These are phyloP conservation scores for Phytophthora cajani DNA, from an alignment of 352 stramenopile species.

Conservation along the genomic window DNA sequence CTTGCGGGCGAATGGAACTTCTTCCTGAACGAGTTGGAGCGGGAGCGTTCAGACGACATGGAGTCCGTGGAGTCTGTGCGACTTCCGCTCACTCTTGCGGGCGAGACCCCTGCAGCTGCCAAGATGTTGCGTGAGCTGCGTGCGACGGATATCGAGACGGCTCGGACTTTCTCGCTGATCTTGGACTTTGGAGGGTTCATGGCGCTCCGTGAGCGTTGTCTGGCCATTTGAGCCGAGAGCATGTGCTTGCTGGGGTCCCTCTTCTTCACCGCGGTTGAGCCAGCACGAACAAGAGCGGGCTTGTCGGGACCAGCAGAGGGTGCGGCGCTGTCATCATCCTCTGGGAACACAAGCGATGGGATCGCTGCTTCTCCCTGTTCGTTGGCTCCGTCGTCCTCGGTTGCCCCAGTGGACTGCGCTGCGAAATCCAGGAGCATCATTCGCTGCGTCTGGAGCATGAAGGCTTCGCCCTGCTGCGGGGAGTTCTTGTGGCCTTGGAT, in stretches of 20 bases:
- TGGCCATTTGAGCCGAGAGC: conserved; percentile 22
- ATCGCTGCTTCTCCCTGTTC: conserved; percentile 1
- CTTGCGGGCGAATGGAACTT: no score
- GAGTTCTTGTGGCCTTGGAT: conserved; percentile 85
- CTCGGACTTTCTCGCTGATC: conserved; percentile 12
- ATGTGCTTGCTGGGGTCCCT: conserved; percentile 29
- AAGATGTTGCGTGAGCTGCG: conserved; percentile 25
- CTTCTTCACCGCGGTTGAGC: conserved; percentile 21
- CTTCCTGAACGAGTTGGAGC: conserved; percentile 17
- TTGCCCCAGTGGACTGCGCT: conserved; percentile 8
- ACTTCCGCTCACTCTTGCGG: conserved; percentile 16
- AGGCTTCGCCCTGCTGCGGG: conserved; percentile 65
- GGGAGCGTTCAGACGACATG: neutral
- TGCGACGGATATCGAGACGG: conserved; percentile 23
- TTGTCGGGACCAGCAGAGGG: neutral
- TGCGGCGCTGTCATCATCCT: conserved; percentile 3
- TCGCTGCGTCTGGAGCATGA: conserved; percentile 75
- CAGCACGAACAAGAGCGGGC: neutral
- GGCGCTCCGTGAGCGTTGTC: conserved; percentile 32
- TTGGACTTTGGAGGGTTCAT: conserved; percentile 23
- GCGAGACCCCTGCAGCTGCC: neutral
- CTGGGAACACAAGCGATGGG: conserved; percentile 14
- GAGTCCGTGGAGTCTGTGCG: neutral
- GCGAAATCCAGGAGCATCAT: conserved; percentile 57
- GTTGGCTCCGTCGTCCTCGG: conserved; percentile 2